Evolutionary conservation across 768 basidiomycete genomes (phyloP).

Genomic region (Lactarius quietus): DNA sequence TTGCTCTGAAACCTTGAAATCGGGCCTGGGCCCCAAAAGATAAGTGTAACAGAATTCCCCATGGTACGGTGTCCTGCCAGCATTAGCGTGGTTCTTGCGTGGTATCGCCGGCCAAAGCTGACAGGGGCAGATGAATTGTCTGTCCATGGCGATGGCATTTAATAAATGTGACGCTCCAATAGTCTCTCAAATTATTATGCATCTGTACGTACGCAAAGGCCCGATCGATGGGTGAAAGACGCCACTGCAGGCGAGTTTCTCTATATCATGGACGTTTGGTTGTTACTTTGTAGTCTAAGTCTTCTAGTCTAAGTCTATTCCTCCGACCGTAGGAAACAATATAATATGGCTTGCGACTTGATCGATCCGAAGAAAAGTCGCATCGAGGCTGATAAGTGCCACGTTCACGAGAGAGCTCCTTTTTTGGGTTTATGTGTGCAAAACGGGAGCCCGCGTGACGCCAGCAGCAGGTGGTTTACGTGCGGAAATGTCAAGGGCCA

Average conservation of each 20-base stretch:
- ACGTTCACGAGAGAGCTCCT: slow-evolving; percentile 16
- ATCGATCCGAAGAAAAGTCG: slow-evolving; percentile 14
- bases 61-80: not conserved
- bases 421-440: slow-evolving; percentile 21
- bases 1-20: not conserved
- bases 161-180: not conserved
- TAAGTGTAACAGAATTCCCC: not conserved
- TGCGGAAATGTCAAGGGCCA: slow-evolving; percentile 21
- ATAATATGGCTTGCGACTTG: slow-evolving; percentile 7
- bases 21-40: not conserved
- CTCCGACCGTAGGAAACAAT: not conserved
- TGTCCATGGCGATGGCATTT: not conserved
- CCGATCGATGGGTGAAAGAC: not conserved
- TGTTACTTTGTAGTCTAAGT: not conserved
- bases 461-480: slow-evolving; percentile 23
- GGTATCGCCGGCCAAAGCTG: not conserved
- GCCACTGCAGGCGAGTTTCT: not conserved
- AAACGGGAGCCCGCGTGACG: slow-evolving; percentile 21
- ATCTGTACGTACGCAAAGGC: not conserved
- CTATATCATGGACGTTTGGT: not conserved
- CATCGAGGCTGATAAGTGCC: slow-evolving; percentile 15
- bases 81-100: not conserved
- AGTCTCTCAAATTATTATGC: not conserved
- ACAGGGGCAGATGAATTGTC: not conserved
- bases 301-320: not conserved